Evolutionary conservation across 2,329 filamentous ascomycete genomes (phyloP).

Genomic region (Chaetomiaceae sp.): DNA sequence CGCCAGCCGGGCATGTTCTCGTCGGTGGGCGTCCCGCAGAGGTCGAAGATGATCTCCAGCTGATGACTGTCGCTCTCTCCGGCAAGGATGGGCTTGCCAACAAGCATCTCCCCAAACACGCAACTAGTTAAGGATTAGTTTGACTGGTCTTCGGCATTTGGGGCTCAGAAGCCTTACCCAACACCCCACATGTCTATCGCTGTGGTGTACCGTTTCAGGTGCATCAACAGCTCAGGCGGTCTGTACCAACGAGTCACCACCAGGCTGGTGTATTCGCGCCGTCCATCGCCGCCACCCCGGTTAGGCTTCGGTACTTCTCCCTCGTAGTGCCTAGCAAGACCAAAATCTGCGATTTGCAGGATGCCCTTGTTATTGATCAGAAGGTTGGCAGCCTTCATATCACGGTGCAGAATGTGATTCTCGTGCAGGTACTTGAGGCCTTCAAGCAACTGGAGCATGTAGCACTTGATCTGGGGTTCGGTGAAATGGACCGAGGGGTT

Average conservation of each 20-base stretch:
- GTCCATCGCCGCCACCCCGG: conserved; percentile 74
- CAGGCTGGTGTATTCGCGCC: conserved; percentile 88
- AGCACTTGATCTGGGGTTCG: conserved; percentile 93
- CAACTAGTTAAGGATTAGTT: conserved; percentile 50
- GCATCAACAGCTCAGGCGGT: conserved; percentile 84
- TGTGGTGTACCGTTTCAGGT: conserved; percentile 86
- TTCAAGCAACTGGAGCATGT: conserved; percentile 87
- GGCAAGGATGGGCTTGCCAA: conserved; percentile 84
- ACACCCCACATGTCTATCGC: conserved; percentile 98
- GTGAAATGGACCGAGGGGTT: conserved; percentile 86
- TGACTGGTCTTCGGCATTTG: not conserved
- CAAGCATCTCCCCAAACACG: conserved; percentile 96
- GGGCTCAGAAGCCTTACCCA: conserved; percentile 52
- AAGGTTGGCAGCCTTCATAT: conserved; percentile 98
- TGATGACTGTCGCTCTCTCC: conserved; percentile 87
- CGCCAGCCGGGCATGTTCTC: conserved; percentile 91
- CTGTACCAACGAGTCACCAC: conserved; percentile 97
- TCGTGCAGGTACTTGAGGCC: conserved; percentile 88
- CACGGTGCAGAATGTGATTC: conserved; percentile 82
- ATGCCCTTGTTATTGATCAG: conserved; percentile 92
- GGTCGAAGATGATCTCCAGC: conserved; percentile 85
- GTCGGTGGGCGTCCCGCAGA: conserved; percentile 84
- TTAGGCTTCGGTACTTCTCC: conserved; percentile 72
- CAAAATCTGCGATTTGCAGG: conserved; percentile 95
- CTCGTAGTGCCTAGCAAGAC: conserved; percentile 87